Percentiles rank a stretch among this genome's conserved stretches.
phyloP scores from a whole-genome alignment of 768 basidiomycete species.

The Cystofilobasidium ferigula region DNA sequence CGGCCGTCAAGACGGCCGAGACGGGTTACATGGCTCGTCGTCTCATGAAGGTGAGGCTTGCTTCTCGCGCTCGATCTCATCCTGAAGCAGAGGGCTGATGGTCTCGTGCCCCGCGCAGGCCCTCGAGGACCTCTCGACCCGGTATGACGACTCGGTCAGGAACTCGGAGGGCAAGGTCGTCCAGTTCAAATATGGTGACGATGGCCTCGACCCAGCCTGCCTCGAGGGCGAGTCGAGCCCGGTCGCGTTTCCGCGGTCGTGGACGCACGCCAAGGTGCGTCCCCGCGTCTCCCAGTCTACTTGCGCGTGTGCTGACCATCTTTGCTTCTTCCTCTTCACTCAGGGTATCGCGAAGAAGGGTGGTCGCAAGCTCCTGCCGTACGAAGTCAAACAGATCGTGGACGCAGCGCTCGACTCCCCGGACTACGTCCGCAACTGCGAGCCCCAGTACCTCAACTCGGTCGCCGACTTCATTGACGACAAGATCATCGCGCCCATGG shows the following conservation, averaged over 20 bases:
- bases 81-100: background rate
- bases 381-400: slow-evolving; percentile 66
- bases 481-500: slow-evolving; percentile 56
- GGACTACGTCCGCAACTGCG: slow-evolving; percentile 33
- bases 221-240: slow-evolving; percentile 92
- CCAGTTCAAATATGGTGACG: slow-evolving; percentile 93
- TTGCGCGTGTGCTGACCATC: background rate
- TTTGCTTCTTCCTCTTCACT: background rate
- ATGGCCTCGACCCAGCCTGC: slow-evolving; percentile 91
- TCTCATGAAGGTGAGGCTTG: slow-evolving; percentile 62
- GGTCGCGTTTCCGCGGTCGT: slow-evolving; percentile 74
- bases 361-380: slow-evolving; percentile 61
- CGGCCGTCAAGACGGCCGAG: slow-evolving; percentile 98
- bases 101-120: slow-evolving; percentile 44
- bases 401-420: slow-evolving; percentile 47
- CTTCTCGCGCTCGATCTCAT: background rate
- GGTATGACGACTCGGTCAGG: slow-evolving; percentile 90
- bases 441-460: slow-evolving; percentile 35
- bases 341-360: slow-evolving; percentile 58
- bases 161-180: slow-evolving; percentile 91
- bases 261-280: slow-evolving; percentile 68
- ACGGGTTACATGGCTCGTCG: slow-evolving; percentile 99
- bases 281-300: background rate
- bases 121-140: slow-evolving; percentile 86
- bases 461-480: slow-evolving; percentile 55